Evolutionary conservation across 2,329 filamentous ascomycete genomes (phyloP), one percentile per base, ranked within the genome.

Genomic region (Berkeleyomyces rouxiae): DNA sequence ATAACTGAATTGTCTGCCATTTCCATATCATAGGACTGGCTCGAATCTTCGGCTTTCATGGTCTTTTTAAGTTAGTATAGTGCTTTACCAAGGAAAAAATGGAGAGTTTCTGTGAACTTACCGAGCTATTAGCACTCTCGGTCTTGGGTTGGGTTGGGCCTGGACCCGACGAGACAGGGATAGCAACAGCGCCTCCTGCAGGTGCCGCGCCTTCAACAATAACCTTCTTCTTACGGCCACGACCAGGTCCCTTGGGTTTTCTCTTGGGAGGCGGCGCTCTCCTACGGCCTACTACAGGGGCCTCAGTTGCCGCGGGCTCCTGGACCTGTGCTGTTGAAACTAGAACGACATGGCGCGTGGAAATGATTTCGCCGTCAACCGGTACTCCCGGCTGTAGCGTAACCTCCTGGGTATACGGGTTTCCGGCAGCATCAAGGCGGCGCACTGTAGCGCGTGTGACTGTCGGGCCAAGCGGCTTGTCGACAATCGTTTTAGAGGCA

Each of bases 371-470:
- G 63, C 90, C 90, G 66, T 92, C 87, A 0, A 95, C 80, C 4
- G 78, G 77, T 70, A 93, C 87, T 0, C 90, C 90, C 63, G 92
- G 87, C 4, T 84, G 82, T 3, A 95, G 80, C 23, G 89, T 87
- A 6, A 93, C 84, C 69, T 95, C 89, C 71, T 93, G 90, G 1
- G 92, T 85, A 65, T 88, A 89, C 7, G 88, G 80, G 68, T 92
- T 92, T 33, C 91, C 91, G 0, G 83, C 82, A 3, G 86, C 84
- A 70, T 95, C 89, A 9, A 86, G 76, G 67, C 86, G 84, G 68
- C 87, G 83, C 61, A 96, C 88, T 31, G 87, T 93, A 0, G 88
- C 89, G 69, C 87, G 87, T 6, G 88, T 85, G 68, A 93, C 74
- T 4, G 78, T 88, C 3, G 82, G 79, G 2, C 77, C 78, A 13